Conservation (phyloP, 1,139 yeast species). For the Candida labiduridarum region DNA sequence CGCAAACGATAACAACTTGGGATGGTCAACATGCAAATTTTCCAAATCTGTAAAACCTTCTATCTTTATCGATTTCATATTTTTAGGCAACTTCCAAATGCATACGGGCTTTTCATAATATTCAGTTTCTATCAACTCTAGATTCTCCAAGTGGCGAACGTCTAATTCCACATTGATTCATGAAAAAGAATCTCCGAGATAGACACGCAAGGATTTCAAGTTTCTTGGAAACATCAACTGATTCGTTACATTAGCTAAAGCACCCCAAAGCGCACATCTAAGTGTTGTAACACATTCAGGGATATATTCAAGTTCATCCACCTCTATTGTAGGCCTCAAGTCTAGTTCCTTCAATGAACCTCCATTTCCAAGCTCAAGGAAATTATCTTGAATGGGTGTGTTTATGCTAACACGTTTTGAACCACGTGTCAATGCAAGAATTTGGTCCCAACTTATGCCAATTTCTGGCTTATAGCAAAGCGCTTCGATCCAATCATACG, state of each 20-base stretch:
- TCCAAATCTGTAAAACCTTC: not conserved
- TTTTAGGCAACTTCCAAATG: not conserved
- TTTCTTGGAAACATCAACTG: not conserved
- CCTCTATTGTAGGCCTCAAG: too few relatives aligned
- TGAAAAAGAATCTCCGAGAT: too few relatives aligned
- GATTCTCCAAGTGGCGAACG: not conserved
- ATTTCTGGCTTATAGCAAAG: too few relatives aligned
- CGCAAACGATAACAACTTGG: not conserved
- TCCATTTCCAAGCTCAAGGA: too few relatives aligned
- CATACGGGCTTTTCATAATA: not conserved
- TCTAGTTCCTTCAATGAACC: too few relatives aligned
- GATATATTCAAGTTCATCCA: not conserved
- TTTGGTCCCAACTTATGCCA: too few relatives aligned
- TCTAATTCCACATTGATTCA: too few relatives aligned
- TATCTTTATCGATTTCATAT: not conserved
- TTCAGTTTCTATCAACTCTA: not conserved
- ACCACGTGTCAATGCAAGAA: too few relatives aligned
- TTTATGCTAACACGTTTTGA: too few relatives aligned
- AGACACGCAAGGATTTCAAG: not conserved
- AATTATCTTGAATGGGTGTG: too few relatives aligned
- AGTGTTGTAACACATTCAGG: not conserved
- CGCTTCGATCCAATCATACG: not conserved
- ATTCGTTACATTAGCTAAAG: too few relatives aligned
- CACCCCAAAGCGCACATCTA: not conserved
- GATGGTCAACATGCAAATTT: not conserved